Conservation (phyloP, 2,329 filamentous ascomycete genomes). For the Clarireedia monteithiana region DNA sequence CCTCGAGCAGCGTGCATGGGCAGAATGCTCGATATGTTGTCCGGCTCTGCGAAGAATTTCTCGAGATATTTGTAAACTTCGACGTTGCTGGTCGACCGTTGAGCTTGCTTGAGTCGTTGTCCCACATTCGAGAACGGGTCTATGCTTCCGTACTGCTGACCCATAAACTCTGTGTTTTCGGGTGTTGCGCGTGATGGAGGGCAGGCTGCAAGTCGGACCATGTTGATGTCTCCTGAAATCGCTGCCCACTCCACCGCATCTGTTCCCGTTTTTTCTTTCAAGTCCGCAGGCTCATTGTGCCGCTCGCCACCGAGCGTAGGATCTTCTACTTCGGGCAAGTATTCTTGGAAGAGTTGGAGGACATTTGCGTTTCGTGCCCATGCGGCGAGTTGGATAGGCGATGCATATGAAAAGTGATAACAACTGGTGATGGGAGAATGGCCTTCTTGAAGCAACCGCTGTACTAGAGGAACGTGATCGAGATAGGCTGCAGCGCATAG, state of each 20-base stretch:
- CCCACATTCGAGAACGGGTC: background rate
- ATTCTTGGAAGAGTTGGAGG: slow-evolving; percentile 7
- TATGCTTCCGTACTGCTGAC: background rate
- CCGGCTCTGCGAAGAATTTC: background rate
- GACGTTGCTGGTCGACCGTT: background rate
- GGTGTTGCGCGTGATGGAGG: slow-evolving; percentile 6
- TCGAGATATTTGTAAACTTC: background rate
- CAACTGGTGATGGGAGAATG: rapidly evolving
- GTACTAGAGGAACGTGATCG: background rate
- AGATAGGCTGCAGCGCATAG: background rate
- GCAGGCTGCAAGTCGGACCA: slow-evolving; percentile 9
- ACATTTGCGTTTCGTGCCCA: slow-evolving; percentile 8
- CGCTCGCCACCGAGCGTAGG: background rate
- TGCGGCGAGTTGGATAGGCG: slow-evolving; percentile 10
- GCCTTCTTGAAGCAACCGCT: background rate
- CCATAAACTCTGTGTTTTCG: background rate
- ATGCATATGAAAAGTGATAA: background rate
- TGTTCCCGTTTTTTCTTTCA: too few relatives aligned
- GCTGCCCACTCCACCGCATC: background rate
- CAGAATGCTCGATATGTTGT: background rate
- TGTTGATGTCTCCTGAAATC: slow-evolving; percentile 8
- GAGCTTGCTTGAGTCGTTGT: too few relatives aligned
- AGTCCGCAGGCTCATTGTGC: background rate
- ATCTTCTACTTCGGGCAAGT: slow-evolving; percentile 4
- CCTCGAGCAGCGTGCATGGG: background rate